Evolutionary conservation across 352 stramenopile species (phyloP).

Genomic region (Phytophthora meadii): DNA sequence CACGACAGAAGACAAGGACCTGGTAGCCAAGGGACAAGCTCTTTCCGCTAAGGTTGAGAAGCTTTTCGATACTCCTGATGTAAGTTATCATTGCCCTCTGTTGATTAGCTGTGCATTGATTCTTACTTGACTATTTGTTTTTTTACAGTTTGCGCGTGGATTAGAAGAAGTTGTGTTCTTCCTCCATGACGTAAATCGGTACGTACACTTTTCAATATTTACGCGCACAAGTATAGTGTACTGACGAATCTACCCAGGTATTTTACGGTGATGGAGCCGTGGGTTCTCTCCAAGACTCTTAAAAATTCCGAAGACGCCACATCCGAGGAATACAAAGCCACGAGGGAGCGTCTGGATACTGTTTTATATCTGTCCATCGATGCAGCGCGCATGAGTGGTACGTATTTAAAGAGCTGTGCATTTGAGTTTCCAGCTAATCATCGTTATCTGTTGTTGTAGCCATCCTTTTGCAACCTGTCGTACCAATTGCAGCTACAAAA

Average conservation of each 20-base stretch:
- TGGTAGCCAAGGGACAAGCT: slow-evolving; percentile 61
- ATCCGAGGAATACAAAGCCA: slow-evolving; percentile 37
- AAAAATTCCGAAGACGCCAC: slow-evolving; percentile 39
- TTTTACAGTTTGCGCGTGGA: slow-evolving; percentile 64
- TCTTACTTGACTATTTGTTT: slow-evolving; percentile 5
- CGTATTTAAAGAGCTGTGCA: slow-evolving; percentile 2
- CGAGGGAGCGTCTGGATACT: slow-evolving; percentile 61
- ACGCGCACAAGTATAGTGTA: background rate
- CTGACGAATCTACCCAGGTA: slow-evolving; percentile 40
- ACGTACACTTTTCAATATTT: slow-evolving; percentile 1
- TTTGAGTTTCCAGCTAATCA: background rate
- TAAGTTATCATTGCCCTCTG: slow-evolving; percentile 33
- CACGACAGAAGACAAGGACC: slow-evolving; percentile 49
- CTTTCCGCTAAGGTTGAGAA: slow-evolving; percentile 53
- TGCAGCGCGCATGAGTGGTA: slow-evolving; percentile 72
- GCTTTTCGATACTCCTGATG: slow-evolving; percentile 76
- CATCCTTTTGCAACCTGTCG: slow-evolving; percentile 74
- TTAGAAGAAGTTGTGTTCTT: slow-evolving; percentile 83
- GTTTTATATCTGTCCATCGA: slow-evolving; percentile 81
- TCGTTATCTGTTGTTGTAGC: slow-evolving; percentile 38
- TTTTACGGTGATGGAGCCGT: slow-evolving; percentile 83
- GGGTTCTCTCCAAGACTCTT: slow-evolving; percentile 76
- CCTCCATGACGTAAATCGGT: slow-evolving; percentile 85
- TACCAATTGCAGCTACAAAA: slow-evolving; percentile 60
- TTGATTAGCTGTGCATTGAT: slow-evolving; percentile 6